phyloP scores from a whole-genome alignment of 2,329 filamentous ascomycete genomes.

The Macrophomina phaseolina region DNA sequence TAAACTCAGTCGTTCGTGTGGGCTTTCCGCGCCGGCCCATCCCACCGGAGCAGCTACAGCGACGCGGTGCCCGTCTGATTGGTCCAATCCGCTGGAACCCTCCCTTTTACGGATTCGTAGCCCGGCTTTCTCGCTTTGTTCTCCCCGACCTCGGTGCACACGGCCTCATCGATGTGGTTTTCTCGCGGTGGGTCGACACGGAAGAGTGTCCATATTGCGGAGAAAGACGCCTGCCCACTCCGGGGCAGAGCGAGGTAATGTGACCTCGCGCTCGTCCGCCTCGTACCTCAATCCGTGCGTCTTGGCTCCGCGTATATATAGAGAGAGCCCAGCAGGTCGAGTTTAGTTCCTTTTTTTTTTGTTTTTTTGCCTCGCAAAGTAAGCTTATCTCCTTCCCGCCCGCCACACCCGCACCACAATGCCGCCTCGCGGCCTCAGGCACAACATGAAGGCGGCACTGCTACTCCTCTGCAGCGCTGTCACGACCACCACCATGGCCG shows the following conservation, averaged over 20 bases:
- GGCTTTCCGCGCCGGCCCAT: background rate
- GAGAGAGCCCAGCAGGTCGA: background rate
- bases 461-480: background rate
- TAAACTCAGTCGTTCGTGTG: background rate
- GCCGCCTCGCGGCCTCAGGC: background rate
- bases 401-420: background rate
- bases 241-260: background rate
- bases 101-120: background rate
- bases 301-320: conserved; percentile 12
- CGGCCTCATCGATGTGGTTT: background rate
- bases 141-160: background rate
- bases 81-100: background rate
- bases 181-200: conserved; percentile 5
- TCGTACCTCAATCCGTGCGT: background rate
- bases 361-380: background rate
- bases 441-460: background rate
- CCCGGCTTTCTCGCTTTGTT: background rate
- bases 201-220: background rate
- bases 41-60: conserved; percentile 15
- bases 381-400: background rate
- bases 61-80: background rate
- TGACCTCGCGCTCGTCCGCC: background rate
- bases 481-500: conserved; percentile 16
- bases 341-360: no score
- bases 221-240: no score